A percentile compares a stretch with the other conserved stretches of the same genome.
phyloP scores from a whole-genome alignment of 129 eudicot species.

The Arctium minus region DNA sequence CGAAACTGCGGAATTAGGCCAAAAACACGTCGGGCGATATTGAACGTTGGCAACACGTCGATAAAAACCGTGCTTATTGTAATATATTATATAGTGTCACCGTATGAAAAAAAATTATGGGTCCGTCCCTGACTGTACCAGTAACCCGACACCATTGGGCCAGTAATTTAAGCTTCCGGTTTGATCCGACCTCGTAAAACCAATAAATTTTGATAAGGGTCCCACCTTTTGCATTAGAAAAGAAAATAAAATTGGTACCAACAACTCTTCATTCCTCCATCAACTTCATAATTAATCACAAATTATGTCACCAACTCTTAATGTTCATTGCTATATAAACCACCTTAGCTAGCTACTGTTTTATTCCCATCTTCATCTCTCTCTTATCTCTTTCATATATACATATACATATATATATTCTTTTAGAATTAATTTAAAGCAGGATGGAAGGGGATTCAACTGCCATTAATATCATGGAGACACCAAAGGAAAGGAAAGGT shows the following conservation, averaged over 20 bases:
- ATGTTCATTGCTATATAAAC: constrained; percentile 21
- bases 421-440: neutral
- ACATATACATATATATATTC: neutral
- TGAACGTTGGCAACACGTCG: too few species aligned
- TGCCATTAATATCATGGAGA: constrained; percentile 27
- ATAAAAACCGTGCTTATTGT: too few species aligned
- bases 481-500: constrained; percentile 67
- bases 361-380: constrained; percentile 2
- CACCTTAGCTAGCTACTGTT: neutral
- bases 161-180: neutral
- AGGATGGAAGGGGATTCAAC: constrained; percentile 53
- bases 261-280: constrained; percentile 53
- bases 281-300: constrained; percentile 28
- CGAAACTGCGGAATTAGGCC: too few species aligned
- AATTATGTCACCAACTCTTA: constrained; percentile 23
- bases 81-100: too few species aligned
- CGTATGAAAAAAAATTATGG: too few species aligned
- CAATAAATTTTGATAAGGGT: neutral
- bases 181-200: neutral
- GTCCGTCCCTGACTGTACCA: too few species aligned
- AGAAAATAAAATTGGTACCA: constrained; percentile 12
- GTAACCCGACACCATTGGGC: neutral
- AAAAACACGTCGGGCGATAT: too few species aligned
- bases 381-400: neutral
- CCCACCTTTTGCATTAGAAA: neutral